Conservation (phyloP, 805 yeast genomes). For the Saturnispora silvae region DNA sequence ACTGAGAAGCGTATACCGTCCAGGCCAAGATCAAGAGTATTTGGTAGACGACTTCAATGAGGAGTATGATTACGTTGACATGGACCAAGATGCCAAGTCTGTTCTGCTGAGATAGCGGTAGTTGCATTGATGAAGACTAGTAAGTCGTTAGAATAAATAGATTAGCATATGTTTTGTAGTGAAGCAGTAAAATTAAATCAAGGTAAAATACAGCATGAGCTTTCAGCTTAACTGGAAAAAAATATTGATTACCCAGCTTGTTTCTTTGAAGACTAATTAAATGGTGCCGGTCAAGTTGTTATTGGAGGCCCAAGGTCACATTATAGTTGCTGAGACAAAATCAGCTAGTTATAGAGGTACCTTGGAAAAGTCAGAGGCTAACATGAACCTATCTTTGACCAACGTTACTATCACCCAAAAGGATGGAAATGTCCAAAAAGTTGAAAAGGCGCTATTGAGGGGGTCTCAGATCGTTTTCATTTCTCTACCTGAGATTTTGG, state of each 20-base stretch:
- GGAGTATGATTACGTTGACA: conserved; percentile 11
- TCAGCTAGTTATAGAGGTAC: conserved; percentile 89
- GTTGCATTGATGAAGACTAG: no score
- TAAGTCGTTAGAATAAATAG: no score
- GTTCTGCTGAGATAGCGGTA: not conserved
- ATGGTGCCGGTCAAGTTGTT: conserved; percentile 84
- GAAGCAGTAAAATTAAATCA: no score
- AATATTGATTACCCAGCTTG: no score
- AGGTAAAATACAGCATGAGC: no score
- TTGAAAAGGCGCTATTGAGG: conserved; percentile 80
- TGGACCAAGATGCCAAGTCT: conserved; percentile 8
- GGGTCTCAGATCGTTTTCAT: conserved; percentile 85
- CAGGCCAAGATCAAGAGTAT: conserved; percentile 13
- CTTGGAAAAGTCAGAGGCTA: conserved; percentile 76
- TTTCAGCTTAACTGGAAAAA: no score
- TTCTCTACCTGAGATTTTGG: conserved; percentile 78
- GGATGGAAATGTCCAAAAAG: conserved; percentile 63
- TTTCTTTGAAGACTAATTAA: no score
- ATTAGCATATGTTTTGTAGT: no score
- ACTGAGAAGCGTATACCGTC: conserved; percentile 21
- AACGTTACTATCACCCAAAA: conserved; percentile 73
- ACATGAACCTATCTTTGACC: conserved; percentile 80
- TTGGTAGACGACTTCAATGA: conserved; percentile 10
- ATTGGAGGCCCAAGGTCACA: conserved; percentile 66
- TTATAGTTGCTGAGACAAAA: conserved; percentile 68